Evolutionary conservation across 2,329 filamentous ascomycete genomes (phyloP), one percentile per base, ranked within the genome.

Genomic region (Phoma sp.): DNA sequence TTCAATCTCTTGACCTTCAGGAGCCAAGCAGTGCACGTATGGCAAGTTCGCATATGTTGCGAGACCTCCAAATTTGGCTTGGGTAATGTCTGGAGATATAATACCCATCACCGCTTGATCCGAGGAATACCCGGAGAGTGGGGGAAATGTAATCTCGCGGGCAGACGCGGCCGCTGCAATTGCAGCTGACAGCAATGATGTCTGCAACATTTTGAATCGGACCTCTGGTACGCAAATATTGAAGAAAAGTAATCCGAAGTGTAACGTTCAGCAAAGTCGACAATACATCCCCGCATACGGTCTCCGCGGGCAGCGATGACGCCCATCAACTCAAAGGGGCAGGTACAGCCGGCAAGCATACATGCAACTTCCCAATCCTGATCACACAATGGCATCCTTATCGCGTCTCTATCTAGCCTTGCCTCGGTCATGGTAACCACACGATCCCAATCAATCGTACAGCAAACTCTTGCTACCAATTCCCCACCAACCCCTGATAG

Each of bases 31-130:
- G 59, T 80, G 77, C 11, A 80, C 77, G 57, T 80, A 80, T 0
- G 78, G 78, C 13, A 81, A 44, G 61, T 80, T 80, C 1, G 78
- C 79, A 64, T 76, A 81, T 7, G 79, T 81, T 3, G 67, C 76
- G 46, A 82, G 54, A 2, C 79, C 79, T 23, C 68, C 69, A 57
- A 76, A 80, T 23, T 66, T 71, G 2, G 65, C 62, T 7, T 68
- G 66, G 18, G 61, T 67, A 23, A 73, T 59, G 46, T 74, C 70
- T n/a, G 65, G 55, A n/a, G 25, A 27, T 18, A 53, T 59, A 13
- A 55, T 56, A 7, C 52, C 55, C 23, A 67, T 39, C 9, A 72
- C 65, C 6, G 71, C 43, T 36, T 77, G 75, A 22, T 71, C 60
- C 37, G 76, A 67, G 27, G 69, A 23, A 47, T 62, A 66, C 32